These are phyloP conservation scores for Paspalum notatum DNA, from an alignment of 176 grass and related monocot species.

Conservation along the genomic window DNA sequence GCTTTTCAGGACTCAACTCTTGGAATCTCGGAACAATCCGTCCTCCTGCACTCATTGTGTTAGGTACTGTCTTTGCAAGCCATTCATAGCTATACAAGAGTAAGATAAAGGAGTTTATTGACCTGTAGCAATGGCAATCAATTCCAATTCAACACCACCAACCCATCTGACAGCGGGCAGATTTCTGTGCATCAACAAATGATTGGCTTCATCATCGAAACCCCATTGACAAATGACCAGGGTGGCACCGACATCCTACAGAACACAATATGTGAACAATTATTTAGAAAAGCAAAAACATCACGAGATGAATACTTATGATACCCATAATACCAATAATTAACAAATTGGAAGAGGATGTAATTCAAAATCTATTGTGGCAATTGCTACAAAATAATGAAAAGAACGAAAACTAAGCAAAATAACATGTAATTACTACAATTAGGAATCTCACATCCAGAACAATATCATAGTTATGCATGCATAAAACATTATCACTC, in stretches of 20 bases:
- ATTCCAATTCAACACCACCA: slow-evolving; percentile 97
- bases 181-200: slow-evolving; percentile 89
- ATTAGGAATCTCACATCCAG: not conserved
- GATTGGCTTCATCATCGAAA: slow-evolving; percentile 99
- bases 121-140: slow-evolving; percentile 99
- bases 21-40: slow-evolving; percentile 96
- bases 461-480: slow-evolving; percentile 11
- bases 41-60: slow-evolving; percentile 65
- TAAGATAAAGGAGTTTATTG: not conserved
- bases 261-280: not conserved
- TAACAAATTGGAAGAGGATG: not conserved
- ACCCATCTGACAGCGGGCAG: slow-evolving; percentile 98
- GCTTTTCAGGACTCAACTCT: slow-evolving; percentile 86
- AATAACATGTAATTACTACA: not conserved
- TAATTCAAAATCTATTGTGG: not conserved
- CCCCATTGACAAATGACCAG: slow-evolving; percentile 99
- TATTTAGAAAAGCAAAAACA: not conserved
- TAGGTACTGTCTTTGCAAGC: not conserved
- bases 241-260: slow-evolving; percentile 91
- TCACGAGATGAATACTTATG: not conserved
- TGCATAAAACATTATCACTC: not conserved
- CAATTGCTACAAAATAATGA: not conserved
- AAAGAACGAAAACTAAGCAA: not conserved
- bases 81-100: not conserved
- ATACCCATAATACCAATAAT: not conserved